Percentiles rank a stretch among this genome's conserved stretches.
Evolutionary conservation across 768 basidiomycete genomes (phyloP).

Genomic region (Strobilomyces dryophilus): DNA sequence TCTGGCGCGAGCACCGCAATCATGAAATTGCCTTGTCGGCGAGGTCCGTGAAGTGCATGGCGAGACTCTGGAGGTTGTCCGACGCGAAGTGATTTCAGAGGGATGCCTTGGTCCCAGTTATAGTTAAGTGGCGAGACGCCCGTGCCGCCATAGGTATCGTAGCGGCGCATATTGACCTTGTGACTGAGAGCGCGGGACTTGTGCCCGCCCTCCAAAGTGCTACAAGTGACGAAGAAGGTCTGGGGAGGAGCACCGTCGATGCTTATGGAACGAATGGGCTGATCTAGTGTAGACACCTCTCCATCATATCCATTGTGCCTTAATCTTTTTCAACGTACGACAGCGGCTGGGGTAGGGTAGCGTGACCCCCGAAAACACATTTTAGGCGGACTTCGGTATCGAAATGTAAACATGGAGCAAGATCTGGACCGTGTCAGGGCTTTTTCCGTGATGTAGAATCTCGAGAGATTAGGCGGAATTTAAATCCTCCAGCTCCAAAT

Average conservation of each 20-base stretch:
- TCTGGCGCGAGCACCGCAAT: neutral
- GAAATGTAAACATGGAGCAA: neutral
- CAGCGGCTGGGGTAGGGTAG: neutral
- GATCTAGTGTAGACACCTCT: neutral
- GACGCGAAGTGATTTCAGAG: neutral
- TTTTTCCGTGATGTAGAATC: too few relatives aligned
- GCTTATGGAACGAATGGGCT: neutral
- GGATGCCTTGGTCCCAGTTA: neutral
- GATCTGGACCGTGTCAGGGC: too few relatives aligned
- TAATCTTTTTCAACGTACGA: neutral
- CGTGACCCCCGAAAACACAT: neutral
- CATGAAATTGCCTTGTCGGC: neutral
- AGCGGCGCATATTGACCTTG: neutral
- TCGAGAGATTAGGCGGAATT: too few relatives aligned
- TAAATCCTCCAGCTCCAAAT: slow-evolving; percentile 1
- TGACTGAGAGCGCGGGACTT: neutral
- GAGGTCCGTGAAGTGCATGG: neutral
- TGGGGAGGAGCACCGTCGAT: neutral
- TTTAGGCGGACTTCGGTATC: neutral
- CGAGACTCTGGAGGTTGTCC: neutral
- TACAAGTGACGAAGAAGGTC: neutral
- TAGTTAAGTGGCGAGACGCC: neutral
- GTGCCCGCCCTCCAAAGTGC: neutral
- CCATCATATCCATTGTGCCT: neutral
- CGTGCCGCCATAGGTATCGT: neutral